These are phyloP conservation scores for Leccinum pellstonianum DNA, from an alignment of 768 basidiomycete genomes.

Conservation along the genomic window DNA sequence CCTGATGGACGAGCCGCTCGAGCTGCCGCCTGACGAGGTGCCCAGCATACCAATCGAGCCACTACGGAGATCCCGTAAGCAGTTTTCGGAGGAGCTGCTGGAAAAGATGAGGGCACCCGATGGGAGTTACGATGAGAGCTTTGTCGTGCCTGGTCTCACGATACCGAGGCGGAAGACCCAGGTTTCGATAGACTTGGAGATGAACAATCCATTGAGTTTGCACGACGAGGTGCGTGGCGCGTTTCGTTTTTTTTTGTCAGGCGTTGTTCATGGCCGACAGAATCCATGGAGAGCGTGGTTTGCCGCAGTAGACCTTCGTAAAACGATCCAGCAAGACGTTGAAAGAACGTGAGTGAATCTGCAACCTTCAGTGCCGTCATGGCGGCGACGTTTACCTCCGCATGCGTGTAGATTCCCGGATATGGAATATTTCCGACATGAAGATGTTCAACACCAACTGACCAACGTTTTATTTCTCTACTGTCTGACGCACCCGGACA, in stretches of 20 bases:
- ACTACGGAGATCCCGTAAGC: constrained; percentile 49
- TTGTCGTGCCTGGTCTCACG: constrained; percentile 52
- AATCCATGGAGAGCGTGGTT: constrained; percentile 99
- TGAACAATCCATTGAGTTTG: constrained; percentile 79
- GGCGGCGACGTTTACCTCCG: constrained; percentile 1
- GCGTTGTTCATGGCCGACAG: constrained; percentile 35
- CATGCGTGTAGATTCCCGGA: constrained; percentile 84
- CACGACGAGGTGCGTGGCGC: constrained; percentile 59
- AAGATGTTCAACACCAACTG: constrained; percentile 71
- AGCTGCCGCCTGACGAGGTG: constrained; percentile 41
- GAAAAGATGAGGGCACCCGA: constrained; percentile 84
- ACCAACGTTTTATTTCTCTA: constrained; percentile 89
- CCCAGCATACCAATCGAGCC: constrained; percentile 39
- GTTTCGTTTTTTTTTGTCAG: neutral
- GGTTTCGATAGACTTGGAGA: constrained; percentile 50
- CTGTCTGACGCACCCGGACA: constrained; percentile 70
- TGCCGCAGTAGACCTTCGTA: constrained; percentile 80
- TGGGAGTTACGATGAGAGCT: constrained; percentile 74
- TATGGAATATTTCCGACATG: constrained; percentile 81
- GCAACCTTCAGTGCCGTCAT: neutral
- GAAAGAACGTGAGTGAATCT: constrained; percentile 79
- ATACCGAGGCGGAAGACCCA: constrained; percentile 33
- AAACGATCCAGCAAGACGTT: constrained; percentile 90
- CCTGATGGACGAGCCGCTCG: constrained; percentile 62
- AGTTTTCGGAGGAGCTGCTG: constrained; percentile 56